phyloP scores from a whole-genome alignment of 2,329 filamentous ascomycete species.

The Stagonosporopsis tanaceti region DNA sequence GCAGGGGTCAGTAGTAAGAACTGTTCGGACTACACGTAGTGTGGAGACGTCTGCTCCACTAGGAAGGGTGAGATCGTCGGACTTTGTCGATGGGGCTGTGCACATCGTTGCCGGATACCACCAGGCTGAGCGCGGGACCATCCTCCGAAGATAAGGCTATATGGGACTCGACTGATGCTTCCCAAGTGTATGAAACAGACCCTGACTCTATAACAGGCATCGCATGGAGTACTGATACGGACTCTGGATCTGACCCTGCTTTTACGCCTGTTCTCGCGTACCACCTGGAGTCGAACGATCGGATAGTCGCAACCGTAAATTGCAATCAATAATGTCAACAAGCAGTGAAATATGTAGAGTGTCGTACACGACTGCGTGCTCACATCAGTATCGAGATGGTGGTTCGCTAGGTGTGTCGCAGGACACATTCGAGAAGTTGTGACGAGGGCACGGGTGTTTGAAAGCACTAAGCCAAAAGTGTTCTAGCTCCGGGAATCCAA shows the following conservation, averaged over 20 bases:
- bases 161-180: background rate
- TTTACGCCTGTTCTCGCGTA: background rate
- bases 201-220: background rate
- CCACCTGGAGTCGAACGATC: background rate
- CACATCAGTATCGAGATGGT: background rate
- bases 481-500: slow-evolving; percentile 6
- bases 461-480: background rate
- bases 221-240: background rate
- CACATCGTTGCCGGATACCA: slow-evolving; percentile 3
- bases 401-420: background rate
- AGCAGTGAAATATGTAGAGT: background rate
- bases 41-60: background rate
- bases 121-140: background rate
- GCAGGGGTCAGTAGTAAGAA: background rate
- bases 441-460: slow-evolving; percentile 1
- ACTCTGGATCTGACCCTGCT: background rate
- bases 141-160: background rate
- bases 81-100: slow-evolving; percentile 13
- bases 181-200: background rate
- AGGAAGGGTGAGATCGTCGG: slow-evolving; percentile 1
- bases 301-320: background rate
- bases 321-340: background rate
- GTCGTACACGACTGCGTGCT: background rate
- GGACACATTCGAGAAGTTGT: background rate
- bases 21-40: background rate